Base-by-base conservation (phyloP, 208 protist species). In the Strigomonas galati region DNA sequence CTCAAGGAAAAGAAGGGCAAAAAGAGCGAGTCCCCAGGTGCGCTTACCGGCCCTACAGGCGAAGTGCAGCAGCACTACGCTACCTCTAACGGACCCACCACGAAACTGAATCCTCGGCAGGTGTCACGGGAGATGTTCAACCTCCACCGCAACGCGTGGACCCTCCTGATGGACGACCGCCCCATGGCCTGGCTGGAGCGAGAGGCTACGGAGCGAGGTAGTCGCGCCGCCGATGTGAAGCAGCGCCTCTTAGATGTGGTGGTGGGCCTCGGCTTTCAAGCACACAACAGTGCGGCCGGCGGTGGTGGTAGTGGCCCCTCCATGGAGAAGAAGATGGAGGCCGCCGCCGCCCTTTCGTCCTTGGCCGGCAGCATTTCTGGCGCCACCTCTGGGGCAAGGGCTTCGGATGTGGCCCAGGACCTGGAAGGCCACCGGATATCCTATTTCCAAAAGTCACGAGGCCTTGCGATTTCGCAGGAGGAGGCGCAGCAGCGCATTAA, bases 181-280 rank as follows among this genome's bases (percentile, higher is more conserved):
- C 79, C 82, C 14, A 81, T 93, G 72, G 72, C 74, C n/a, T 93
- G 90, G 87, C 75, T 95, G 67, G 84, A 95, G 71, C 82, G 82
- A 7, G 86, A 92, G 75, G 82, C 84, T 0, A 62, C 61, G 0
- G 76, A 90, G 5, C 78, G 85, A 61, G 86, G 83, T 27, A 71
- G 81, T 23, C 80, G 74, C 43, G 83, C 86, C 1, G 77, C 85
- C 48, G 72, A 78, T 56, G 73, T 92, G n/a, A 77, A 84, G n/a
- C 74, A 71, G 19, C 84, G 78, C n/a, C 69, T 95, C 48, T 71
- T 93, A 1, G 80, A 93, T 56, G 75, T 93, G 30, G 80, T 86
- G 9, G 69, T 62, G 32, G 69, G 55, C 51, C 69, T 69, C 4
- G 71, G 60, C 17, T 14, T 65, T 61, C 27, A 59, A 10, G 9